Evolutionary conservation across 306 rosid species (phyloP).

Genomic region (Mimosa pudica): DNA sequence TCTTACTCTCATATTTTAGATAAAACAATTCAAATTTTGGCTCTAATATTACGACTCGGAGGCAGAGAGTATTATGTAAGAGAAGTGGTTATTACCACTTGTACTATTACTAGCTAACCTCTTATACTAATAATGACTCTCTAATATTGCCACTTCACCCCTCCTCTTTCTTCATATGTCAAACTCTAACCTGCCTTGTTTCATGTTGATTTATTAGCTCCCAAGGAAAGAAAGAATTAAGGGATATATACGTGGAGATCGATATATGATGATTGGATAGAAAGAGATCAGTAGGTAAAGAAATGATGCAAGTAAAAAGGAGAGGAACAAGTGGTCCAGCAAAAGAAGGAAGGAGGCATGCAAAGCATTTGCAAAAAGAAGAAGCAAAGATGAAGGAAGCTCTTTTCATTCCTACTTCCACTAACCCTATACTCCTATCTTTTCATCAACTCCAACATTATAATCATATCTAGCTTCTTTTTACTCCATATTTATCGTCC

Average conservation of each 20-base stretch:
- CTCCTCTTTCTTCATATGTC: neutral
- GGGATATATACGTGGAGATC: neutral
- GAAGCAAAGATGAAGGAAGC: constrained; percentile 34
- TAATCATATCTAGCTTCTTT: neutral
- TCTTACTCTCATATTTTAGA: no score
- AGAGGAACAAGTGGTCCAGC: constrained; percentile 37
- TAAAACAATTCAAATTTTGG: no score
- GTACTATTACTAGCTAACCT: no score
- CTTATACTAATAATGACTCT: no score
- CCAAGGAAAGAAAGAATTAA: neutral
- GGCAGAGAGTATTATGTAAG: no score
- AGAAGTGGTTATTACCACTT: no score
- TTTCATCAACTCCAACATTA: neutral
- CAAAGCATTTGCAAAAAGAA: constrained; percentile 39
- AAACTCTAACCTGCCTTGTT: neutral
- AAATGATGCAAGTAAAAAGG: neutral
- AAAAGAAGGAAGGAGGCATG: constrained; percentile 5
- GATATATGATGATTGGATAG: neutral
- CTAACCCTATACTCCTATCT: neutral
- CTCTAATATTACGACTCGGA: no score
- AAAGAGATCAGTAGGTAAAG: neutral
- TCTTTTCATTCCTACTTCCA: neutral
- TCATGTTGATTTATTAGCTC: neutral
- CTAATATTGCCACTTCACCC: neutral
- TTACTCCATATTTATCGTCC: neutral